Percentiles rank a stretch among this genome's conserved stretches.
These are phyloP conservation scores for Extremus antarcticus DNA, from an alignment of 495 filamentous ascomycete species.

Conservation along the genomic window DNA sequence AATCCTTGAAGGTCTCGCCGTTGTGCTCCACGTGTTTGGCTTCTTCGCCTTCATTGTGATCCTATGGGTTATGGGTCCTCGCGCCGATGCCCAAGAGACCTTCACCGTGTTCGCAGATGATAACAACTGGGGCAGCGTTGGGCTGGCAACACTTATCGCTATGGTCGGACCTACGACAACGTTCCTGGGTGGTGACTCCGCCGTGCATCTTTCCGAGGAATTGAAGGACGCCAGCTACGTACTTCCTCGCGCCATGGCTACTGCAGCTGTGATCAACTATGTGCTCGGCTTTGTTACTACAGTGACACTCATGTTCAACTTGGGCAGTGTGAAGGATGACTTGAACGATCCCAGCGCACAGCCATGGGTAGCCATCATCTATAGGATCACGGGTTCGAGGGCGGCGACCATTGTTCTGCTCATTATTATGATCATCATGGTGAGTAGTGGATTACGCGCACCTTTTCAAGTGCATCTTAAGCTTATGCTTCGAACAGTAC, in stretches of 20 bases:
- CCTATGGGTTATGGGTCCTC: constrained; percentile 20
- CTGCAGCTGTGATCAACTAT: constrained; percentile 20
- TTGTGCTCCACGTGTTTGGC: constrained; percentile 22
- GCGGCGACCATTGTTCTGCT: neutral
- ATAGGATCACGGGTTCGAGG: neutral
- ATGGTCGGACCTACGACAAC: constrained; percentile 18
- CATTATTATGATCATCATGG: neutral
- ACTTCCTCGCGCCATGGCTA: constrained; percentile 25
- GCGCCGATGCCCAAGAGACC: constrained; percentile 6
- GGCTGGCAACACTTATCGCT: constrained; percentile 19
- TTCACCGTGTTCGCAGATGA: constrained; percentile 21
- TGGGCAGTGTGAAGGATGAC: neutral
- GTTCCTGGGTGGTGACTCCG: constrained; percentile 23
- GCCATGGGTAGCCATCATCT: neutral
- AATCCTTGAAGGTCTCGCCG: constrained; percentile 19
- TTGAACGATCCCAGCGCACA: neutral
- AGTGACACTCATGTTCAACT: neutral
- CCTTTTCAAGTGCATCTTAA: too few relatives aligned
- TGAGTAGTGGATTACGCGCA: too few relatives aligned
- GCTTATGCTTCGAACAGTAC: too few relatives aligned
- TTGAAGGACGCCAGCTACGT: constrained; percentile 20
- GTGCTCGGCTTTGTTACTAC: constrained; percentile 13
- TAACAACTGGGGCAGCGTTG: constrained; percentile 19
- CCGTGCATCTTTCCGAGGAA: constrained; percentile 27
- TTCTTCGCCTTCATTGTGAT: constrained; percentile 25